phyloP scores from a whole-genome alignment of 73 alveolate genomes.

The Uronychia setigera region DNA sequence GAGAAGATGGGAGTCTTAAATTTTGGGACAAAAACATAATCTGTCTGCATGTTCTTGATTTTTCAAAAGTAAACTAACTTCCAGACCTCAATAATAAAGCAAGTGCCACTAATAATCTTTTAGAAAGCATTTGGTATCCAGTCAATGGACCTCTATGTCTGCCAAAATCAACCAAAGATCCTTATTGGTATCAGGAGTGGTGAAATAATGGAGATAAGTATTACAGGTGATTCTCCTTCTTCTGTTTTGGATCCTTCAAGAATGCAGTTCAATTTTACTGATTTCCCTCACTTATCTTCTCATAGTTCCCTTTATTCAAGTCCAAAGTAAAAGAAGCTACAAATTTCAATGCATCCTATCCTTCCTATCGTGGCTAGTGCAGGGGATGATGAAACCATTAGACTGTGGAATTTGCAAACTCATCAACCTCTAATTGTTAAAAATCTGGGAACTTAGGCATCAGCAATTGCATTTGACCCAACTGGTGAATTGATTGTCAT shows the following conservation, averaged over 20 bases:
- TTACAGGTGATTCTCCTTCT: neutral
- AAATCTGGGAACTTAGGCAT: slow-evolving; percentile 82
- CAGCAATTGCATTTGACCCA: slow-evolving; percentile 84
- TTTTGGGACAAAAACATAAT: slow-evolving; percentile 80
- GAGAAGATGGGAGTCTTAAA: slow-evolving; percentile 90
- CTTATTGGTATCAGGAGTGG: slow-evolving; percentile 45
- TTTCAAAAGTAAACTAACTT: slow-evolving; percentile 16
- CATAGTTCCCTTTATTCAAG: slow-evolving; percentile 32
- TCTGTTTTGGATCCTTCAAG: neutral
- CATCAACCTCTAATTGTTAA: slow-evolving; percentile 71
- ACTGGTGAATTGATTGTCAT: slow-evolving; percentile 83
- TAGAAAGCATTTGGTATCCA: slow-evolving; percentile 44
- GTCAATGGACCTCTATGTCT: slow-evolving; percentile 46
- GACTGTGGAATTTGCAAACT: slow-evolving; percentile 78
- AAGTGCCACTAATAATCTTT: neutral
- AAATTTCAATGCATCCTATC: slow-evolving; percentile 61
- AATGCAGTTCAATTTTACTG: neutral
- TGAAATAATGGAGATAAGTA: slow-evolving; percentile 36
- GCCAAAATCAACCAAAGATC: slow-evolving; percentile 47
- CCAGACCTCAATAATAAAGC: slow-evolving; percentile 16
- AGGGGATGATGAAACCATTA: slow-evolving; percentile 86
- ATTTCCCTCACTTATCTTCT: slow-evolving; percentile 21
- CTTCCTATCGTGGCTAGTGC: slow-evolving; percentile 72
- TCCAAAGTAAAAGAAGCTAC: slow-evolving; percentile 55
- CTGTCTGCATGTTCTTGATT: slow-evolving; percentile 32